Evolutionary conservation across 805 yeast genomes (phyloP).

Genomic region (Monosporozyma yasuniensis): DNA sequence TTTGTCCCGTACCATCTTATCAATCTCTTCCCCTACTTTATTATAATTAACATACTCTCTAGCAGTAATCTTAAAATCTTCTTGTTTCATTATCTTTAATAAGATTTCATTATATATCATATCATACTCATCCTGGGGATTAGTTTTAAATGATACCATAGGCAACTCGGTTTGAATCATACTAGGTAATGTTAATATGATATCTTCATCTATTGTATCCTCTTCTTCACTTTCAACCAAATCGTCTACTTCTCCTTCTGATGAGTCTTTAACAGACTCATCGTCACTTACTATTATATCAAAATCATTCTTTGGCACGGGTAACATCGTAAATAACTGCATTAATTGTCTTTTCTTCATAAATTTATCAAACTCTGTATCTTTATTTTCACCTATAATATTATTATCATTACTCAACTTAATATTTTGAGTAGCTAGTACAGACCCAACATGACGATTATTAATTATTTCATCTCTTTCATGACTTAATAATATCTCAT

Average conservation of each 20-base stretch:
- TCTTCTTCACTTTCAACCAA: slow-evolving; percentile 3
- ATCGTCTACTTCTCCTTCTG: slow-evolving; percentile 7
- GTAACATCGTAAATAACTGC: slow-evolving; percentile 28
- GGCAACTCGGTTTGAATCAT: not conserved
- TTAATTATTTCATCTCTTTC: slow-evolving; percentile 23
- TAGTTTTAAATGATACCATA: slow-evolving; percentile 12
- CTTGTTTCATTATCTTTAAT: slow-evolving; percentile 3
- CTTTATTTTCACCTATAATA: not conserved
- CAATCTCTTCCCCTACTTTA: slow-evolving; percentile 2
- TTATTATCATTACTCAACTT: not conserved
- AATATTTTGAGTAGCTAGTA: not conserved
- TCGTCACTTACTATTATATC: slow-evolving; percentile 34
- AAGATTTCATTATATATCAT: slow-evolving; percentile 19
- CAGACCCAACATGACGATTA: slow-evolving; percentile 6
- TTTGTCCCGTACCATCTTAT: not conserved
- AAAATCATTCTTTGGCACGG: slow-evolving; percentile 40
- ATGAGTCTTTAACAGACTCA: too few relatives aligned
- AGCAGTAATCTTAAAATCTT: not conserved
- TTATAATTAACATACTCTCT: not conserved
- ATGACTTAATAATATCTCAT: slow-evolving; percentile 9
- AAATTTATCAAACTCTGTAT: slow-evolving; percentile 3
- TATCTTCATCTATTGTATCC: slow-evolving; percentile 1
- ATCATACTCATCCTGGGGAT: slow-evolving; percentile 14
- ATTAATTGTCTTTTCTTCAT: slow-evolving; percentile 9
- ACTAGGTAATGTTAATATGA: not conserved